Conservation (phyloP, 331 rosid genomes). For the Spiraea crenata region DNA sequence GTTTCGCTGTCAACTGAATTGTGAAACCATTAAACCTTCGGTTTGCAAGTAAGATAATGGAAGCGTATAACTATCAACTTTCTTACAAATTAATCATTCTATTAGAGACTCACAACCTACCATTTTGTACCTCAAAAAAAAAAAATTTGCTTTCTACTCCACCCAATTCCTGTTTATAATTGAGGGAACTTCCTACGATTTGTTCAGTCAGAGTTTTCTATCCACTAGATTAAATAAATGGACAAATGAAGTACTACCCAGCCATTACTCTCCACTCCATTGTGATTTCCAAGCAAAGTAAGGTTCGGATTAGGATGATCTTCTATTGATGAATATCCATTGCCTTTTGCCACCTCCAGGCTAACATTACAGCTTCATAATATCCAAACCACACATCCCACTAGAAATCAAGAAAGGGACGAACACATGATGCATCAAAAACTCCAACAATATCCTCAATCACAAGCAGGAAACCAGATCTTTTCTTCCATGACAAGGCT, state of each 20-base stretch:
- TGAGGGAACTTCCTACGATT: no score
- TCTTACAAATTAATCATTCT: background rate
- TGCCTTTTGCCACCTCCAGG: slow-evolving; percentile 44
- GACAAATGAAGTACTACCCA: slow-evolving; percentile 44
- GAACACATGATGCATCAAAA: slow-evolving; percentile 73
- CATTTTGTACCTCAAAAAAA: background rate
- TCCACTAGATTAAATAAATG: background rate
- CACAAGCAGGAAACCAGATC: slow-evolving; percentile 82
- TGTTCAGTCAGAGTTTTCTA: background rate
- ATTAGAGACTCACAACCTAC: background rate
- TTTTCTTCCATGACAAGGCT: slow-evolving; percentile 74
- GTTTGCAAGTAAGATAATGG: background rate
- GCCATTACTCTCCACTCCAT: slow-evolving; percentile 27
- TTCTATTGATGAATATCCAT: slow-evolving; percentile 28
- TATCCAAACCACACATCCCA: slow-evolving; percentile 85
- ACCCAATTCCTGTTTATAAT: no score
- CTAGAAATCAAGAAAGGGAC: slow-evolving; percentile 69
- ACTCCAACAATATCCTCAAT: slow-evolving; percentile 78
- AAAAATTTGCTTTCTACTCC: no score
- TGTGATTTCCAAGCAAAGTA: slow-evolving; percentile 27
- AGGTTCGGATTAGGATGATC: slow-evolving; percentile 11
- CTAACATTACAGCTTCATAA: slow-evolving; percentile 67
- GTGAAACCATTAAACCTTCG: no score
- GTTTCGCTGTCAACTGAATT: no score
- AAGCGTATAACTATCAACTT: background rate